phyloP scores from a whole-genome alignment of 768 basidiomycete genomes.

The Leucosporidium yakuticum region DNA sequence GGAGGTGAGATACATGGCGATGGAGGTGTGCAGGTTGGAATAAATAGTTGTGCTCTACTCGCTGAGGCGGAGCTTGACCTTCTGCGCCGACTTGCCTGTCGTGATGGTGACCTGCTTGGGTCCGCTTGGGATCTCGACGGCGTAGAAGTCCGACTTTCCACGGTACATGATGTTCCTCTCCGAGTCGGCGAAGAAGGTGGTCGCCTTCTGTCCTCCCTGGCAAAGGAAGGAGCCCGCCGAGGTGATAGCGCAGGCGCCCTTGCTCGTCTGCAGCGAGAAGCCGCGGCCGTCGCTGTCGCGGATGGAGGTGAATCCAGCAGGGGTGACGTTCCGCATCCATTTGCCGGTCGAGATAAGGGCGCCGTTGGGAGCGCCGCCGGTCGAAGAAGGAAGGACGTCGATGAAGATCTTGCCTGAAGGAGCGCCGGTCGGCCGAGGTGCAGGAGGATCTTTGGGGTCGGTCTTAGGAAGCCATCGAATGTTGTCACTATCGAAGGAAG shows the following conservation, averaged over 20 bases:
- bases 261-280: constrained; percentile 58
- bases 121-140: constrained; percentile 4
- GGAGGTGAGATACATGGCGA: too few species aligned
- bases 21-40: too few species aligned
- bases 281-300: constrained; percentile 30
- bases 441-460: too few species aligned
- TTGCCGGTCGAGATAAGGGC: constrained; percentile 56
- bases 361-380: constrained; percentile 40
- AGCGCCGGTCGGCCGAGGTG: too few species aligned
- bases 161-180: constrained; percentile 6
- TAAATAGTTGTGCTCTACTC: too few species aligned
- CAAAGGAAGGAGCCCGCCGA: constrained; percentile 49
- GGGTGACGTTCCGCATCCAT: constrained; percentile 44
- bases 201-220: constrained; percentile 51
- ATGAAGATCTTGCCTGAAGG: too few species aligned
- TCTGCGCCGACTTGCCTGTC: neutral
- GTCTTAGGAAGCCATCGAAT: too few species aligned
- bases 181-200: constrained; percentile 43
- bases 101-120: constrained; percentile 11
- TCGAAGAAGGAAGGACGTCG: too few species aligned
- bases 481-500: too few species aligned
- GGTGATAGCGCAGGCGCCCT: constrained; percentile 55
- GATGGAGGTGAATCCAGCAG: neutral
- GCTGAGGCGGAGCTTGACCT: neutral
- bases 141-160: constrained; percentile 7